Evolutionary conservation across 225 moss, liverwort and hornwort species (phyloP).

Genomic region (Bryum argenteum): DNA sequence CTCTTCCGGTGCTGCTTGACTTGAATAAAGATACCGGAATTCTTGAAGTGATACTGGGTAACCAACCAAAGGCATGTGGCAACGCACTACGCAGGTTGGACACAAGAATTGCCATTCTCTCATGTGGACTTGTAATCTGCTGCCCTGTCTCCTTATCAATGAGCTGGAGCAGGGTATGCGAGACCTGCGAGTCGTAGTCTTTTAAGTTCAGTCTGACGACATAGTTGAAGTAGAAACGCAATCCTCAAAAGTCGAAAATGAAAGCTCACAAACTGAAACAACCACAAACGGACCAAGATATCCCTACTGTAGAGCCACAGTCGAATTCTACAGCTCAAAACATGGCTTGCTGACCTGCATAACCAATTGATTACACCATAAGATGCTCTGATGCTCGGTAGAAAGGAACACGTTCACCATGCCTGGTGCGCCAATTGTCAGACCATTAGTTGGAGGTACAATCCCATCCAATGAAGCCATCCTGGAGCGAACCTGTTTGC

Average conservation of each 20-base stretch:
- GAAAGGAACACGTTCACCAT: constrained; percentile 98
- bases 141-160: constrained; percentile 88
- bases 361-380: constrained; percentile 97
- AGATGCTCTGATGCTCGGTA: constrained; percentile 95
- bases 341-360: constrained; percentile 61
- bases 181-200: constrained; percentile 58
- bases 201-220: constrained; percentile 14
- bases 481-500: constrained; percentile 84
- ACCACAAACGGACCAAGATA: constrained; percentile 16
- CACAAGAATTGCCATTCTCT: constrained; percentile 91
- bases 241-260: constrained; percentile 19
- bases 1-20: constrained; percentile 37
- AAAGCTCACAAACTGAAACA: constrained; percentile 17
- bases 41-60: constrained; percentile 68
- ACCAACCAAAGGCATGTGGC: constrained; percentile 91
- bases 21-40: constrained; percentile 39
- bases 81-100: constrained; percentile 92
- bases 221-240: constrained; percentile 19
- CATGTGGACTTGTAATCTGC: constrained; percentile 70
- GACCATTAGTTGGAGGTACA: constrained; percentile 93
- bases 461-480: constrained; percentile 96
- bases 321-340: constrained; percentile 17
- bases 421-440: constrained; percentile 92
- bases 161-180: constrained; percentile 95
- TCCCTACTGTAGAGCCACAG: constrained; percentile 3